Conservation (phyloP, 139 green algal genomes). For the Spirogloea muscicola region DNA sequence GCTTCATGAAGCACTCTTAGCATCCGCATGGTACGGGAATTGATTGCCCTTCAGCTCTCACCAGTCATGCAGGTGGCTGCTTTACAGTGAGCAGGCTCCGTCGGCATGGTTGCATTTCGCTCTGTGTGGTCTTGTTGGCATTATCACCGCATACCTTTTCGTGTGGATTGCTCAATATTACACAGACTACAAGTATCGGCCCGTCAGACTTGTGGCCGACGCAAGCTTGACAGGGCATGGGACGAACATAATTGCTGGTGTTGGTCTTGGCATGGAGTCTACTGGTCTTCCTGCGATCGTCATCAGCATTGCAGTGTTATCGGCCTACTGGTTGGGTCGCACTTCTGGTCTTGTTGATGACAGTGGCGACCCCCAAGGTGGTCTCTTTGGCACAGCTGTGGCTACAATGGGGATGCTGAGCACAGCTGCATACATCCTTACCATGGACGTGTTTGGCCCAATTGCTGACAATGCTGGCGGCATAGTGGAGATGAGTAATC, state of each 20-base stretch:
- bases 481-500: constrained; percentile 70
- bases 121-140: constrained; percentile 62
- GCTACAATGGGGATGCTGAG: constrained; percentile 65
- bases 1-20: too few relatives aligned
- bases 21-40: background rate
- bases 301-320: constrained; percentile 55
- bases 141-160: constrained; percentile 58
- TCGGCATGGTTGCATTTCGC: constrained; percentile 64
- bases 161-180: constrained; percentile 64
- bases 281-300: constrained; percentile 60
- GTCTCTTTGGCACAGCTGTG: constrained; percentile 53
- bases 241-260: constrained; percentile 59
- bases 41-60: background rate
- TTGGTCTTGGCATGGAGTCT: constrained; percentile 61
- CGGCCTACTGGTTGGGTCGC: constrained; percentile 58
- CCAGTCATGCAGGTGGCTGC: constrained; percentile 49
- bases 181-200: constrained; percentile 57
- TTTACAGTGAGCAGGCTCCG: constrained; percentile 51
- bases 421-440: constrained; percentile 59
- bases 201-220: constrained; percentile 51
- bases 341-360: constrained; percentile 53
- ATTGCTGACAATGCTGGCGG: constrained; percentile 73
- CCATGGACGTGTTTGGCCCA: constrained; percentile 68
- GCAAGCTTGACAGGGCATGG: constrained; percentile 53
- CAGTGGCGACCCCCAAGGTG: constrained; percentile 31